Evolutionary conservation across 768 basidiomycete species (phyloP).

Genomic region (Inosperma sp.): DNA sequence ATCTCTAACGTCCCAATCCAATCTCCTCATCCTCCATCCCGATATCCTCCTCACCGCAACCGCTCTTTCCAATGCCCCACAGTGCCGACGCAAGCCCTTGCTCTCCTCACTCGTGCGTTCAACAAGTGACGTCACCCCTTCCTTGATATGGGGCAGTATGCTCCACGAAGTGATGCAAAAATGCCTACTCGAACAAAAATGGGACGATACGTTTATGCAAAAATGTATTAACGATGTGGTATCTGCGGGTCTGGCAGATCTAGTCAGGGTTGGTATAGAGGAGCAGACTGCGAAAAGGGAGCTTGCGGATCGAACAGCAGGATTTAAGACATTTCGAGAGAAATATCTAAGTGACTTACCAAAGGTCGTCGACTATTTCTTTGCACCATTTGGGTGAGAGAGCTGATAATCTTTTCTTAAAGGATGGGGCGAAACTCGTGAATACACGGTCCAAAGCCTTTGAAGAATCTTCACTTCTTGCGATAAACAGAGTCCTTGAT

Average conservation of each 20-base stretch:
- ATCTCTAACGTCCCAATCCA: slow-evolving; percentile 54
- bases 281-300: slow-evolving; percentile 66
- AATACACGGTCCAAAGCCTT: slow-evolving; percentile 56
- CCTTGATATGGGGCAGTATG: slow-evolving; percentile 87
- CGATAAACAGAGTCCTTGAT: slow-evolving; percentile 73
- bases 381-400: too few relatives aligned
- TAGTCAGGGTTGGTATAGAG: slow-evolving; percentile 54
- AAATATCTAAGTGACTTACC: slow-evolving; percentile 62
- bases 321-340: slow-evolving; percentile 58
- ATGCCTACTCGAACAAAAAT: slow-evolving; percentile 56
- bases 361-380: slow-evolving; percentile 44
- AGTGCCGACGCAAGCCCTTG: slow-evolving; percentile 85
- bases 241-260: slow-evolving; percentile 48
- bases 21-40: slow-evolving; percentile 84
- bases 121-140: slow-evolving; percentile 54
- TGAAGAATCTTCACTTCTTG: slow-evolving; percentile 51
- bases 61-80: slow-evolving; percentile 74
- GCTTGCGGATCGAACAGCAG: slow-evolving; percentile 55
- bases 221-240: slow-evolving; percentile 54
- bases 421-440: slow-evolving; percentile 63
- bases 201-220: slow-evolving; percentile 63
- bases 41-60: slow-evolving; percentile 91
- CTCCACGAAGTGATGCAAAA: slow-evolving; percentile 88
- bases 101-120: slow-evolving; percentile 60
- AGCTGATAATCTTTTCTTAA: slow-evolving; percentile 3